Conservation (phyloP, 805 yeast species). For the Spathaspora gorwiae region DNA sequence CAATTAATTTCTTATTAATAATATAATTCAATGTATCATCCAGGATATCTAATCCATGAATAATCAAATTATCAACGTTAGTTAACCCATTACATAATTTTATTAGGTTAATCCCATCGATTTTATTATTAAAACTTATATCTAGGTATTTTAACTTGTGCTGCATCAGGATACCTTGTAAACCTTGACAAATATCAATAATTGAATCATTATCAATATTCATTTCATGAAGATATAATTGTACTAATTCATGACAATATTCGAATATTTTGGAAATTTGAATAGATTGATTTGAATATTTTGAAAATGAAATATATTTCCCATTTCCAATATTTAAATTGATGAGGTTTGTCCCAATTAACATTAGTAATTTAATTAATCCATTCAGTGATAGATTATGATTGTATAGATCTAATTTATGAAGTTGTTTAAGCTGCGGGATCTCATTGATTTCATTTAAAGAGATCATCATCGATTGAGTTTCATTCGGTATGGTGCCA, state of each 20-base stretch:
- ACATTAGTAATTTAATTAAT: conserved; percentile 34
- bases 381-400: conserved; percentile 39
- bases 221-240: conserved; percentile 28
- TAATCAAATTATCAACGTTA: conserved; percentile 16
- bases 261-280: conserved; percentile 1
- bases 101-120: conserved; percentile 38
- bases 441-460: conserved; percentile 24
- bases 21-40: conserved; percentile 4
- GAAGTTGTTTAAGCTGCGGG: conserved; percentile 18
- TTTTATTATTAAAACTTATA: conserved; percentile 29
- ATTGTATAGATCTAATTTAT: conserved; percentile 33
- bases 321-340: conserved; percentile 32
- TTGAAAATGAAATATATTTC: conserved; percentile 25
- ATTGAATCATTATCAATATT: conserved; percentile 33
- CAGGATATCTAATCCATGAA: conserved; percentile 31
- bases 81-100: conserved; percentile 18
- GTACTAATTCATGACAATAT: conserved; percentile 8
- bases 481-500: conserved; percentile 12
- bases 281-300: background rate
- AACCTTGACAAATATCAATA: conserved; percentile 24
- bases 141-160: conserved; percentile 24
- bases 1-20: background rate
- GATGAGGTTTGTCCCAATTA: conserved; percentile 23
- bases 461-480: background rate
- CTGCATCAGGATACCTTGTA: conserved; percentile 10